A percentile compares a stretch with the other conserved stretches of the same genome.
Evolutionary conservation across 2,329 filamentous ascomycete genomes (phyloP).

Genomic region (Cadophora sp.): DNA sequence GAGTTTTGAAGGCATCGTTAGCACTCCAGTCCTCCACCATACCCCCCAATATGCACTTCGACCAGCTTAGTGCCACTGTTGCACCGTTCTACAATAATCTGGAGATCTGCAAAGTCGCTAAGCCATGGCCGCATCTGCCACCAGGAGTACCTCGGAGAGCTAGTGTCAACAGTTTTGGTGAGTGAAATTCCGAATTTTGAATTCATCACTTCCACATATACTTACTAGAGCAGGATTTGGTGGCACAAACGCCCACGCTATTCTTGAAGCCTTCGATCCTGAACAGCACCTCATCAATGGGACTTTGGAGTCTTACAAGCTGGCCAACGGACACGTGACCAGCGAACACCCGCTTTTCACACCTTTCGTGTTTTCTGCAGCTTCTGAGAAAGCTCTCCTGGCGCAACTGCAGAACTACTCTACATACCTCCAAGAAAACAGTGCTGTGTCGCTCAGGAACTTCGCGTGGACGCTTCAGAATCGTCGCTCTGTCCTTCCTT

Average conservation of each 20-base stretch:
- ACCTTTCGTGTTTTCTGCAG: slow-evolving; percentile 33
- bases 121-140: slow-evolving; percentile 30
- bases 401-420: not conserved
- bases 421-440: not conserved
- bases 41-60: slow-evolving; percentile 44
- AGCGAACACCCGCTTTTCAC: not conserved
- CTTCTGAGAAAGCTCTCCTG: slow-evolving; percentile 24
- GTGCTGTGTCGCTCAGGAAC: not conserved
- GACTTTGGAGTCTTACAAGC: not conserved
- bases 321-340: not conserved
- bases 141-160: slow-evolving; percentile 24
- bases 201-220: too few relatives aligned
- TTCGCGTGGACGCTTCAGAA: slow-evolving; percentile 18
- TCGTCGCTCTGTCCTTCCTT: slow-evolving; percentile 19
- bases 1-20: slow-evolving; percentile 41
- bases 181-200: not conserved
- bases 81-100: slow-evolving; percentile 25
- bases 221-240: slow-evolving; percentile 44
- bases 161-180: slow-evolving; percentile 46
- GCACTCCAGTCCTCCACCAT: slow-evolving; percentile 41
- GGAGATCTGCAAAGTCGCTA: not conserved
- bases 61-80: slow-evolving; percentile 47
- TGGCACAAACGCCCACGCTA: slow-evolving; percentile 54
- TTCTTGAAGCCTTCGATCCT: slow-evolving; percentile 49
- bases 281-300: not conserved